Conservation (phyloP, 2,329 filamentous ascomycete species). For the Alternaria sp. region DNA sequence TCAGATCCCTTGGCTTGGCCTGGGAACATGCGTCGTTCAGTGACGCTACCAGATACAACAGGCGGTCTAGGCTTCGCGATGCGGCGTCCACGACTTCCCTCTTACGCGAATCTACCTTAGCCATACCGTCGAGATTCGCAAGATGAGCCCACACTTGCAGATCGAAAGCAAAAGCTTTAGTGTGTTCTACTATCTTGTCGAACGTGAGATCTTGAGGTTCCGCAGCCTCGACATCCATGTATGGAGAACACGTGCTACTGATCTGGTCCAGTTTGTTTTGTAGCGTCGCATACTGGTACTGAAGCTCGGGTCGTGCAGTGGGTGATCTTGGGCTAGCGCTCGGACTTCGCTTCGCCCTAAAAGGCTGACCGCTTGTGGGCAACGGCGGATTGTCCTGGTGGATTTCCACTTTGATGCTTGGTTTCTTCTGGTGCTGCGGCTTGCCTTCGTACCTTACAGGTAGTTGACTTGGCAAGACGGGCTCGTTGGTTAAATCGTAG, state of each 20-base stretch:
- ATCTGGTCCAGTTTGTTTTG: slow-evolving; percentile 26
- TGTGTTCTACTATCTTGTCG: slow-evolving; percentile 27
- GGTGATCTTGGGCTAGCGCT: slow-evolving; percentile 25
- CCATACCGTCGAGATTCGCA: slow-evolving; percentile 24
- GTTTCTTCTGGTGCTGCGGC: slow-evolving; percentile 12
- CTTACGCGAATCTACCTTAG: slow-evolving; percentile 19
- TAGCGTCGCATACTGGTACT: slow-evolving; percentile 24
- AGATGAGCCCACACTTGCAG: slow-evolving; percentile 30
- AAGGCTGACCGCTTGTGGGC: background rate
- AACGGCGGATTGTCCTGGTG: slow-evolving; percentile 21
- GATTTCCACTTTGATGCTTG: slow-evolving; percentile 33
- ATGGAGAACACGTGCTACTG: slow-evolving; percentile 19
- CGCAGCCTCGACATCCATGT: slow-evolving; percentile 28
- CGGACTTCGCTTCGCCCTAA: slow-evolving; percentile 17
- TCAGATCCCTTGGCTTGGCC: slow-evolving; percentile 32
- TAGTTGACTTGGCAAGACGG: slow-evolving; percentile 12
- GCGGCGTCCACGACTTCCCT: slow-evolving; percentile 21
- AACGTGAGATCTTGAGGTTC: slow-evolving; percentile 33
- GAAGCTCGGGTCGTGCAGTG: slow-evolving; percentile 22
- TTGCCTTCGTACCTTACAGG: slow-evolving; percentile 3
- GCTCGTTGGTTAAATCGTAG: slow-evolving; percentile 14
- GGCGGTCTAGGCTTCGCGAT: slow-evolving; percentile 20
- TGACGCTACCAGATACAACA: slow-evolving; percentile 14
- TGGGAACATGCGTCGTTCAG: slow-evolving; percentile 19
- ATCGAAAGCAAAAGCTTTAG: slow-evolving; percentile 30